Conservation (phyloP, 2,329 filamentous ascomycete species). For the Ophiostoma sp. region DNA sequence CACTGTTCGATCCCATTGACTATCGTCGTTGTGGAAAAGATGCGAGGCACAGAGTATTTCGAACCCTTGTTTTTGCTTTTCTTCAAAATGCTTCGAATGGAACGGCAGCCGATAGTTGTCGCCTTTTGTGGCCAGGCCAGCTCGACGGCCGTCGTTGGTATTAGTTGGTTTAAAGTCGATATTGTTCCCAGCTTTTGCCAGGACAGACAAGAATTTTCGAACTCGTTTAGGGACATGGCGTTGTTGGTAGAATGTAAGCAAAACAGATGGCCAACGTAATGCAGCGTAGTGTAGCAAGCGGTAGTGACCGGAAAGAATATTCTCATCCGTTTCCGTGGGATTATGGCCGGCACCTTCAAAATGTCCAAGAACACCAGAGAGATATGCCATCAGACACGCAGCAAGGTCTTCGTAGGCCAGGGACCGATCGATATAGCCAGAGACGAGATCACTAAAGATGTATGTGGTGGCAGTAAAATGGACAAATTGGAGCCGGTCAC, state of each 20-base stretch:
- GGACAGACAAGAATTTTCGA: neutral
- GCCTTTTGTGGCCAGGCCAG: too few relatives aligned
- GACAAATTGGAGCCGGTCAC: neutral
- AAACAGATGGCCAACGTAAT: neutral
- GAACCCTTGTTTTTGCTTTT: neutral
- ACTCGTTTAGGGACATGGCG: neutral
- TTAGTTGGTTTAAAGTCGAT: neutral
- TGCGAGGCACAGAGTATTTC: neutral
- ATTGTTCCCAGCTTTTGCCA: neutral
- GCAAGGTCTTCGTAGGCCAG: neutral
- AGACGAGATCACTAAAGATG: neutral
- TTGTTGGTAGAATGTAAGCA: neutral
- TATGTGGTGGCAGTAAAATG: neutral
- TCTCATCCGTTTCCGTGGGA: neutral
- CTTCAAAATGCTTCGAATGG: neutral
- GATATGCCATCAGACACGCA: neutral
- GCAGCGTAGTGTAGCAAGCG: neutral
- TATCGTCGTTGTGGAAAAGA: neutral
- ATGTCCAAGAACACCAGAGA: neutral
- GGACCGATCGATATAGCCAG: neutral
- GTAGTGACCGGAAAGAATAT: neutral
- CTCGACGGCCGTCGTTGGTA: too few relatives aligned
- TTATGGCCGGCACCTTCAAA: neutral
- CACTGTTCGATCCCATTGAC: neutral
- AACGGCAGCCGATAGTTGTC: neutral